Evolutionary conservation across 192 early-diverging fungal species (phyloP).

Genomic region (Coemansia reversa): DNA sequence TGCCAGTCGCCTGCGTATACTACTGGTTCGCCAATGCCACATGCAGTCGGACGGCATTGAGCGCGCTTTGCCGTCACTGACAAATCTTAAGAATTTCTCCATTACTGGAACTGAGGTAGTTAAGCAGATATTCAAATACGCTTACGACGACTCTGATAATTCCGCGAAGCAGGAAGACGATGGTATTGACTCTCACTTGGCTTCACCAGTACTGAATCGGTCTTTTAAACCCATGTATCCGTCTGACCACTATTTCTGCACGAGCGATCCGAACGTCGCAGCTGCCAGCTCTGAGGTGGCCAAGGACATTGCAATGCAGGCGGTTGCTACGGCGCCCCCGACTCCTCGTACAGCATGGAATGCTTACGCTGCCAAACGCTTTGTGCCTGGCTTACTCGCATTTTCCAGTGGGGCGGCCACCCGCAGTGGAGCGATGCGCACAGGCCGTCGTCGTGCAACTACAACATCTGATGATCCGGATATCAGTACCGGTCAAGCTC

Average conservation of each 20-base stretch:
- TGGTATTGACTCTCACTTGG: not conserved
- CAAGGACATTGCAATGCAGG: conserved; percentile 1
- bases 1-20: conserved; percentile 21
- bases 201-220: conserved; percentile 13
- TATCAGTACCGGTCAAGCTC: not conserved
- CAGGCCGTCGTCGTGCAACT: conserved; percentile 23
- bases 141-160: conserved; percentile 3
- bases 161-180: not conserved
- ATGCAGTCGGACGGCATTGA: conserved; percentile 48
- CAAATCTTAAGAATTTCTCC: conserved; percentile 24
- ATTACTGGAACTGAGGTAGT: conserved; percentile 36
- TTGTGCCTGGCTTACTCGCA: conserved; percentile 45
- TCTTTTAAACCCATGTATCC: conserved; percentile 40
- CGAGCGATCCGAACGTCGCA: conserved; percentile 19
- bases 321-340: conserved; percentile 1
- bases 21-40: conserved; percentile 30
- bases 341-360: conserved; percentile 23
- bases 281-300: conserved; percentile 17
- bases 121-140: conserved; percentile 37
- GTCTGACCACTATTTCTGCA: conserved; percentile 27
- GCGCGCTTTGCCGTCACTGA: conserved; percentile 26
- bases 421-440: not conserved
- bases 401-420: conserved; percentile 17
- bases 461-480: conserved; percentile 1
- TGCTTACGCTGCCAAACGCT: conserved; percentile 20